A percentile compares a stretch with the other conserved stretches of the same genome.
Evolutionary conservation across 768 basidiomycete species (phyloP).

Genomic region (Erythrobasidium yunnanense): DNA sequence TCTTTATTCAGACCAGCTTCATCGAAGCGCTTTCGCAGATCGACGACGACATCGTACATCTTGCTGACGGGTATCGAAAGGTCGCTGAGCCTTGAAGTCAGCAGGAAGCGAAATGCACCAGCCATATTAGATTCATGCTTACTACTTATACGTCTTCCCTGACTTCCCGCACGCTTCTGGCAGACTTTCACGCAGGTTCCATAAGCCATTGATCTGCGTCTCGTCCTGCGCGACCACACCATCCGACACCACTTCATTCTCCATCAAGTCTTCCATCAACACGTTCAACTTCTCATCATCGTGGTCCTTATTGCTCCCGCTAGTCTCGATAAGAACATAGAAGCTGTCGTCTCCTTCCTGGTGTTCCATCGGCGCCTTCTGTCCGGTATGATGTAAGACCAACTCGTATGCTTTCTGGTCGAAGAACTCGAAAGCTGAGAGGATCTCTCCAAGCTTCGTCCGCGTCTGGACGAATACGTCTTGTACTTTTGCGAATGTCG

Average conservation of each 20-base stretch:
- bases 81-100: slow-evolving; percentile 25
- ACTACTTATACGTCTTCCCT: slow-evolving; percentile 90
- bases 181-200: slow-evolving; percentile 83
- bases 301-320: slow-evolving; percentile 80
- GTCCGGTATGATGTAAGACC: slow-evolving; percentile 53
- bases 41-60: slow-evolving; percentile 79
- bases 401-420: slow-evolving; percentile 76
- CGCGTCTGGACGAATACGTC: slow-evolving; percentile 74
- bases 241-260: slow-evolving; percentile 65
- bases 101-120: no score
- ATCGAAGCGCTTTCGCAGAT: slow-evolving; percentile 59
- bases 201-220: slow-evolving; percentile 75
- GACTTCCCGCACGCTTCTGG: slow-evolving; percentile 86
- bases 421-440: slow-evolving; percentile 94
- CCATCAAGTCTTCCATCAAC: slow-evolving; percentile 66
- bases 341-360: slow-evolving; percentile 77
- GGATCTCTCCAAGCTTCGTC: slow-evolving; percentile 75
- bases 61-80: slow-evolving; percentile 71
- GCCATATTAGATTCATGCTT: slow-evolving; percentile 47
- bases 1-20: slow-evolving; percentile 42
- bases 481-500: slow-evolving; percentile 73
- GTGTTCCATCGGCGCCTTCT: slow-evolving; percentile 60
- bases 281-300: slow-evolving; percentile 86
- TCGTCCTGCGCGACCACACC: slow-evolving; percentile 86
- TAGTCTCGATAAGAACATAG: slow-evolving; percentile 79